phyloP scores from a whole-genome alignment of 108 stramenopile genomes.

The Cyclotella choctawhatcheeana region DNA sequence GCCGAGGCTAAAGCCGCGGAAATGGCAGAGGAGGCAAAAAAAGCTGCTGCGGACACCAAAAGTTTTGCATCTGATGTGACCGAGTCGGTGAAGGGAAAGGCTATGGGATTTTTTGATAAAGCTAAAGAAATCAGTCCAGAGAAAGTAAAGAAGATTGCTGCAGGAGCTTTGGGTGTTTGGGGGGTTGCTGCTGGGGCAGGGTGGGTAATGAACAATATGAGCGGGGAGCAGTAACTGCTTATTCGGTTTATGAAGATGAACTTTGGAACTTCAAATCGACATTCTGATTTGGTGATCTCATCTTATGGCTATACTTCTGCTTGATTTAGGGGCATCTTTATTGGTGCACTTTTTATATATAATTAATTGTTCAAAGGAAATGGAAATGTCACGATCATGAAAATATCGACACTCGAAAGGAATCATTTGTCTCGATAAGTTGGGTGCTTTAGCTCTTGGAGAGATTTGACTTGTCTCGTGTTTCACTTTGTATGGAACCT shows the following conservation, averaged over 20 bases:
- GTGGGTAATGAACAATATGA: constrained; percentile 53
- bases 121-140: constrained; percentile 47
- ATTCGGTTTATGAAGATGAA: neutral
- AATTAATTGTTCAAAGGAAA: constrained; percentile 10
- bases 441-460: too few species aligned
- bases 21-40: constrained; percentile 14
- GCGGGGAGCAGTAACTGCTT: constrained; percentile 14
- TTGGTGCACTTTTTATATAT: neutral
- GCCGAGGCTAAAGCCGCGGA: constrained; percentile 20
- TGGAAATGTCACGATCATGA: neutral
- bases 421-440: too few species aligned
- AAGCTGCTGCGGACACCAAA: constrained; percentile 3
- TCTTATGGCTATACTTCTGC: neutral
- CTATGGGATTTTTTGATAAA: constrained; percentile 34
- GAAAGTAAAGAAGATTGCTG: constrained; percentile 63
- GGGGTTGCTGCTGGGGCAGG: constrained; percentile 62
- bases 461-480: too few species aligned
- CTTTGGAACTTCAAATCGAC: neutral
- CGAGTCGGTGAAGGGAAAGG: constrained; percentile 34
- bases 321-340: neutral
- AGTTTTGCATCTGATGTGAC: constrained; percentile 19
- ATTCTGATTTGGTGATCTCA: neutral
- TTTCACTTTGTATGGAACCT: too few species aligned
- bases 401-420: too few species aligned
- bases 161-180: constrained; percentile 60